Evolutionary conservation across 2,329 filamentous ascomycete species (phyloP), one percentile per base, ranked within the genome.

Genomic region (Chalara sp.): DNA sequence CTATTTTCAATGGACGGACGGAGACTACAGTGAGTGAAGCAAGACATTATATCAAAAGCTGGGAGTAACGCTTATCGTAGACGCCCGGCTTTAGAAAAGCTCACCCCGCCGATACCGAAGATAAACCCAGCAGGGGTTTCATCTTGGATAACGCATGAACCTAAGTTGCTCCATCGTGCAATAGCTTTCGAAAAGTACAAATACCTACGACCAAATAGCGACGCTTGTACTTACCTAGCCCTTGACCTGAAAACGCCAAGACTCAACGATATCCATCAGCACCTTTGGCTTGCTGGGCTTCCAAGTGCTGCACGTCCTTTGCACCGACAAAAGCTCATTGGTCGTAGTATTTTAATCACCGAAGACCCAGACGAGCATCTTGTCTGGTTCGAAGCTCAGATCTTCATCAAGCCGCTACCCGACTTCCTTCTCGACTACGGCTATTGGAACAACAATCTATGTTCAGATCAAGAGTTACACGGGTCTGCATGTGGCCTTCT

Each of bases 291-390:
- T 6, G 54, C 49, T 21, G 56, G 54, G 11, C 33, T 46, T 21
- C 52, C 51, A 28, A 39, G 33, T 21, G 41, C 44, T 3, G 43
- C 56, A 7, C 51, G 52, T 6, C 52, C 64, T 3, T 56, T 68
- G 2, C 67, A 71, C 49, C 45, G 58, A 6, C 65, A 69, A 43
- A 51, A 52, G 12, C 49, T 65, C 1, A 56, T 64, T 8, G 54
- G 53, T 1, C 65, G 66, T 10, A 44, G 55, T 1, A 65, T 72
- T 13, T 21, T 67, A 2, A 40, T 68, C 12, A 63, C 65, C 5
- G 68, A 71, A 52, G 55, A 66, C 29, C 55, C 63, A 1, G 61
- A 67, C 33, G 54, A 68, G 7, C 68, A 71, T 53, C 57, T 72
- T 0, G 61, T 69, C 5, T 66, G 65, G 63, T 49, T 28, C 5